phyloP scores from a whole-genome alignment of 768 basidiomycete genomes.

The Sarcodon aspratus region DNA sequence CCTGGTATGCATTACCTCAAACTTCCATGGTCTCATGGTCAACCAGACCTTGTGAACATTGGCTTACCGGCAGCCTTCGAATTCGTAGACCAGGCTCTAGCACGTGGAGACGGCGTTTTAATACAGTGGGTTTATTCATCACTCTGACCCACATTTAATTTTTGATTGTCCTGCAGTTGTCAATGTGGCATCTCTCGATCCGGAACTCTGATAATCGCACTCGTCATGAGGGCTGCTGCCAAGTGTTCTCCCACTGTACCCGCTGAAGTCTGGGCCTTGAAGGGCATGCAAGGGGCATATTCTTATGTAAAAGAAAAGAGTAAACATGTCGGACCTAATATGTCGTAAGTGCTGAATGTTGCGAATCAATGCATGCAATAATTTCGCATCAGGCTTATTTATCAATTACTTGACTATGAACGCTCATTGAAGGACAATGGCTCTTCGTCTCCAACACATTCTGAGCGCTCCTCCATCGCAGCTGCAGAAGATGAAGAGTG shows the following conservation, averaged over 20 bases:
- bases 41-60: slow-evolving; percentile 69
- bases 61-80: slow-evolving; percentile 76
- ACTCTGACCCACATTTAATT: background rate
- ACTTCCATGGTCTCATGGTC: slow-evolving; percentile 90
- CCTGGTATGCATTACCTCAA: slow-evolving; percentile 83
- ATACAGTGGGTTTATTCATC: slow-evolving; percentile 55
- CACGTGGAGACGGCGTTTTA: slow-evolving; percentile 68
- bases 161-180: slow-evolving; percentile 38
- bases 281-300: slow-evolving; percentile 87
- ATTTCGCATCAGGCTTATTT: slow-evolving; percentile 55
- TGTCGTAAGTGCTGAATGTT: slow-evolving; percentile 56
- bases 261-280: slow-evolving; percentile 65
- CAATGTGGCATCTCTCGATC: slow-evolving; percentile 91
- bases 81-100: slow-evolving; percentile 69
- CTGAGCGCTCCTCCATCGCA: slow-evolving; percentile 39
- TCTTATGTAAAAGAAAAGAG: slow-evolving; percentile 84
- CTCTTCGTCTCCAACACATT: slow-evolving; percentile 33
- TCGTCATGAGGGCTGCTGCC: slow-evolving; percentile 89
- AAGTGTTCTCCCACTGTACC: slow-evolving; percentile 53
- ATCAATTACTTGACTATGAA: slow-evolving; percentile 89
- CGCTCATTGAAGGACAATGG: slow-evolving; percentile 47
- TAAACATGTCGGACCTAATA: slow-evolving; percentile 83
- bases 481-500: slow-evolving; percentile 74
- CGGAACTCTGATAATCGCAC: slow-evolving; percentile 81
- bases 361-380: slow-evolving; percentile 2